phyloP scores from a whole-genome alignment of 208 protist genomes.

The Wallacemonas sp. region DNA sequence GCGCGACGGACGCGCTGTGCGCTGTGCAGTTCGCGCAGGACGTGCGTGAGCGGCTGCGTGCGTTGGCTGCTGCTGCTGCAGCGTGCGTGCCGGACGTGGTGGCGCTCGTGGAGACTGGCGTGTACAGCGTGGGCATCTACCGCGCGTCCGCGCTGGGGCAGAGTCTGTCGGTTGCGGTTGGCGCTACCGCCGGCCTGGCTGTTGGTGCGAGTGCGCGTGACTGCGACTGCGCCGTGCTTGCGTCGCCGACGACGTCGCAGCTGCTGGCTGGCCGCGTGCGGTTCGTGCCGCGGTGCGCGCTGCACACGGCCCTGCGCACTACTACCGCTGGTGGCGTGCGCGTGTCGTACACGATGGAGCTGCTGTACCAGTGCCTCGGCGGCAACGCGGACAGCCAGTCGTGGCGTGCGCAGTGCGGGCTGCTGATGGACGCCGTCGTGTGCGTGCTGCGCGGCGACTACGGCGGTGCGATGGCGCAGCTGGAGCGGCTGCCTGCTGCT shows the following conservation, averaged over 20 bases:
- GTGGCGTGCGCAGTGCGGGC: constrained; percentile 21
- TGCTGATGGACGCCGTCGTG: constrained; percentile 21
- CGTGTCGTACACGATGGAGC: constrained; percentile 13
- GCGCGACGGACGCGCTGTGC: not conserved
- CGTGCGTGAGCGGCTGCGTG: constrained; percentile 3
- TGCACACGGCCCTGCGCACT: constrained; percentile 9
- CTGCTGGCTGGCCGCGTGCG: constrained; percentile 17
- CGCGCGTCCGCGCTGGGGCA: not conserved
- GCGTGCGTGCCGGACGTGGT: not conserved
- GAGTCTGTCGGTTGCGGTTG: constrained; percentile 1
- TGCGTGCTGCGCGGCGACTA: constrained; percentile 25
- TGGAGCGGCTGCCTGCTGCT: constrained; percentile 14
- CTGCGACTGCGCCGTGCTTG: not conserved
- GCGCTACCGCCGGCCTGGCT: not conserved
- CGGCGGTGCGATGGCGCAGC: constrained; percentile 17
- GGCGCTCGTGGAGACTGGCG: constrained; percentile 2
- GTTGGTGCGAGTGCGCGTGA: not conserved
- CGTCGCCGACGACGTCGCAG: constrained; percentile 20
- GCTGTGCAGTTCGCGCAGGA: constrained; percentile 12
- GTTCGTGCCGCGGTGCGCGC: constrained; percentile 21
- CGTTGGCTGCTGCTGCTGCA: not conserved
- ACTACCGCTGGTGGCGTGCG: not conserved
- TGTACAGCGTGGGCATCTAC: not conserved
- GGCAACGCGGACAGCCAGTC: constrained; percentile 3
- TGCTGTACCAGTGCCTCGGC: constrained; percentile 26